Percentiles rank a stretch among this genome's conserved stretches.
These are phyloP conservation scores for Kazachstania sp. DNA, from an alignment of 1,139 yeast genomes.

Conservation along the genomic window DNA sequence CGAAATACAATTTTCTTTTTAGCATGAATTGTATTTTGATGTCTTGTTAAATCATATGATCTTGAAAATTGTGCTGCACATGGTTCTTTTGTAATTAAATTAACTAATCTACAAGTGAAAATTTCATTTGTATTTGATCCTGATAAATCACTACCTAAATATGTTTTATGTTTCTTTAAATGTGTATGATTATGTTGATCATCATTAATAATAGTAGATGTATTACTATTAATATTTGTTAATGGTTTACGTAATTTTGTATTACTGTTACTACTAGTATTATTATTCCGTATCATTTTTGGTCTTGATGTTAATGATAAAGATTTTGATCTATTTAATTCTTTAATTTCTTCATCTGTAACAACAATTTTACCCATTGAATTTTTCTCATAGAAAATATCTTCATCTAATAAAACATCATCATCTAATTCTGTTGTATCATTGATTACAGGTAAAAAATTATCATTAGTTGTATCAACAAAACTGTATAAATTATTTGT, in stretches of 20 bases:
- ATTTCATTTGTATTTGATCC: slow-evolving; percentile 32
- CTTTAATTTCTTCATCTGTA: slow-evolving; percentile 4
- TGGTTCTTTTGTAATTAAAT: slow-evolving; percentile 50
- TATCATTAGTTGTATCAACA: not conserved
- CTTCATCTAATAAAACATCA: slow-evolving; percentile 13
- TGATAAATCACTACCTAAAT: not conserved
- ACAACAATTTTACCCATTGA: slow-evolving; percentile 4
- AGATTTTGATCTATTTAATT: slow-evolving; percentile 7
- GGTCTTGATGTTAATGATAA: slow-evolving; percentile 7
- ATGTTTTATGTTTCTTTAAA: not conserved
- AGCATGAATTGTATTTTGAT: slow-evolving; percentile 94
- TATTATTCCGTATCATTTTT: not conserved
- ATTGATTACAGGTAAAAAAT: not conserved
- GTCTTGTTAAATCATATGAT: slow-evolving; percentile 89
- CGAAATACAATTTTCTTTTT: slow-evolving; percentile 76
- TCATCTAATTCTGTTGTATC: not conserved
- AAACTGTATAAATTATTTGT: slow-evolving; percentile 2
- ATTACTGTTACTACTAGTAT: not conserved
- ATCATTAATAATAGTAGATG: not conserved
- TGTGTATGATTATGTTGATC: not conserved
- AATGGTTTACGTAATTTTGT: slow-evolving; percentile 8
- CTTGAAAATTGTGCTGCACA: slow-evolving; percentile 84
- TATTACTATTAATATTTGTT: slow-evolving; percentile 4
- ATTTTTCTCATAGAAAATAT: slow-evolving; percentile 17
- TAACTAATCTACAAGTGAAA: slow-evolving; percentile 52